These are phyloP conservation scores for Epichloe amarillans DNA, from an alignment of 2,329 filamentous ascomycete genomes.

Conservation along the genomic window DNA sequence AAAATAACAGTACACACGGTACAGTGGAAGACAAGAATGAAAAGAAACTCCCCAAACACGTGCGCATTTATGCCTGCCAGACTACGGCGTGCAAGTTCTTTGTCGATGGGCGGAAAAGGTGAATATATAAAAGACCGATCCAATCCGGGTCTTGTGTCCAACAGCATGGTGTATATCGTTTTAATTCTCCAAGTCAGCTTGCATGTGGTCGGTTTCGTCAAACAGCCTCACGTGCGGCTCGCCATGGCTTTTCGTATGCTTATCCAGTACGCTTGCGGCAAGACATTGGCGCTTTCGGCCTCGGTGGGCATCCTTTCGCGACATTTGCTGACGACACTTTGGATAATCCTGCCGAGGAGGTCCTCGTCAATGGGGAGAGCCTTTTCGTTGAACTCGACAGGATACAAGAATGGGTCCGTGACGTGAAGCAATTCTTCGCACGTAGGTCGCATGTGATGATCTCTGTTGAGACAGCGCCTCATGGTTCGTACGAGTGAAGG, in stretches of 20 bases:
- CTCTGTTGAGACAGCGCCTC: slow-evolving; percentile 47
- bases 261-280: slow-evolving; percentile 49
- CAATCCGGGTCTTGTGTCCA: neutral
- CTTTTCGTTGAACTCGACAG: slow-evolving; percentile 39
- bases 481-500: slow-evolving; percentile 46
- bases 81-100: neutral
- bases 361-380: slow-evolving; percentile 50
- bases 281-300: slow-evolving; percentile 38
- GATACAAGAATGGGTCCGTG: slow-evolving; percentile 51
- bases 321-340: slow-evolving; percentile 47
- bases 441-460: slow-evolving; percentile 49
- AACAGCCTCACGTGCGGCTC: slow-evolving; percentile 14
- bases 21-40: slow-evolving; percentile 13
- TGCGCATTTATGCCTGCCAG: neutral
- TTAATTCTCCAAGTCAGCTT: neutral
- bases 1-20: slow-evolving; percentile 7
- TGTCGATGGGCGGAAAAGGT: neutral
- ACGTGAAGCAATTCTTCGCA: slow-evolving; percentile 47
- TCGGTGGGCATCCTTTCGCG: slow-evolving; percentile 46
- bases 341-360: slow-evolving; percentile 46
- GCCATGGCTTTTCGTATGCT: slow-evolving; percentile 40
- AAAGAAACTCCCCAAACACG: slow-evolving; percentile 1
- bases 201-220: neutral
- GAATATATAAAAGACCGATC: neutral
- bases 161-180: neutral